phyloP scores from a whole-genome alignment of 2,329 filamentous ascomycete genomes.

The Neopestalotiopsis rosae region DNA sequence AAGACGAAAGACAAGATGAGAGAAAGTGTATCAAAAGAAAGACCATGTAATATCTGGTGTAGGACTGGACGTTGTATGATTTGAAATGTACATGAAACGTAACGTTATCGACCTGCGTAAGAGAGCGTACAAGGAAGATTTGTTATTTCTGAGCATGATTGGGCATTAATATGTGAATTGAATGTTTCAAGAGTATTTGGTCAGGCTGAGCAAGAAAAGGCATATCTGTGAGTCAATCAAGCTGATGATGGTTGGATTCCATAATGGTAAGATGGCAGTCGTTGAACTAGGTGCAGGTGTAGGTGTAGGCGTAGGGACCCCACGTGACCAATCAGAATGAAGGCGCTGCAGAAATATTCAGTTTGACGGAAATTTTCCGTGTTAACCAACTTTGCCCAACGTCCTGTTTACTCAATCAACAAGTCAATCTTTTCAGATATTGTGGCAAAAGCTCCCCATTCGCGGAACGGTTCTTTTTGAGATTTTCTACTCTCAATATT shows the following conservation, averaged over 20 bases:
- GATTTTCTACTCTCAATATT: neutral
- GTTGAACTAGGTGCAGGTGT: neutral
- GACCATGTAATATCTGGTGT: constrained; percentile 19
- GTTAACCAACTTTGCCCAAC: neutral
- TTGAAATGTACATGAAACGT: constrained; percentile 13
- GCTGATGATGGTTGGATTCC: neutral
- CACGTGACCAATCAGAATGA: constrained; percentile 14
- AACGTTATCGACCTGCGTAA: neutral
- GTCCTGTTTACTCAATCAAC: neutral
- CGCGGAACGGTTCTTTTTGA: neutral
- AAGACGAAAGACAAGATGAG: constrained; percentile 2
- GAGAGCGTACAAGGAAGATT: neutral
- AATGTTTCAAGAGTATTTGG: too few relatives aligned
- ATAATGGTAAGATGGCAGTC: neutral
- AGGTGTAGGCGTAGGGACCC: neutral
- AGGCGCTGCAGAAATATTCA: constrained; percentile 1
- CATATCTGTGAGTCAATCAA: neutral
- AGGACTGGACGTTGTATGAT: constrained; percentile 11
- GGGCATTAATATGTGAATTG: too few relatives aligned
- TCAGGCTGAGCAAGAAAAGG: too few relatives aligned
- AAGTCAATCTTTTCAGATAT: neutral
- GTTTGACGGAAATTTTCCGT: constrained; percentile 1
- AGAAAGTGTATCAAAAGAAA: constrained; percentile 17
- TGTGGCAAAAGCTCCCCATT: neutral
- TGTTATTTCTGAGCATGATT: neutral